These are phyloP conservation scores for Coemansia sp. DNA, from an alignment of 371 early-diverging fungal species.

Conservation along the genomic window DNA sequence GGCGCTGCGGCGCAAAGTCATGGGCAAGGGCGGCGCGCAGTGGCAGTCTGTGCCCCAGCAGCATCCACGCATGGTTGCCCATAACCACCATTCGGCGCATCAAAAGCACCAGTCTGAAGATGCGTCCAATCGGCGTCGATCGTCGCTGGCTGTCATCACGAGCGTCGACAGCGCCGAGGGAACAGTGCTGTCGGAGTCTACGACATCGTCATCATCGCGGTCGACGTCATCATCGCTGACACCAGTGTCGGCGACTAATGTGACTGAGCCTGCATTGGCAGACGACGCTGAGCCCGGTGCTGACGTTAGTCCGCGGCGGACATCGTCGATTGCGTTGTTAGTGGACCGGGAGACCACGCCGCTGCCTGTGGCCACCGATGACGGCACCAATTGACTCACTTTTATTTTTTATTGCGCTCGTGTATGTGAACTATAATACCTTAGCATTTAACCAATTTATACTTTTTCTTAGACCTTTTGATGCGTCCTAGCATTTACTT, in stretches of 20 bases:
- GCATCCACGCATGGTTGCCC: constrained; percentile 3
- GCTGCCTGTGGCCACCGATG: not conserved
- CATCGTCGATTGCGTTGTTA: constrained; percentile 27
- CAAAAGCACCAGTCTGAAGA: constrained; percentile 12
- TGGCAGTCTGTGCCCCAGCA: constrained; percentile 17
- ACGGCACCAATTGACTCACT: not conserved
- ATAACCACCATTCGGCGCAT: constrained; percentile 11
- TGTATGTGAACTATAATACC: constrained; percentile 2
- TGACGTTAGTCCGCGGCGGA: constrained; percentile 10
- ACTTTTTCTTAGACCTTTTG: not conserved
- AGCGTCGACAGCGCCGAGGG: constrained; percentile 7
- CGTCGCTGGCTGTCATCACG: constrained; percentile 29
- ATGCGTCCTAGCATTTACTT: no score
- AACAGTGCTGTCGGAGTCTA: constrained; percentile 7
- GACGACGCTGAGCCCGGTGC: not conserved
- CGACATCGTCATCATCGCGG: constrained; percentile 20
- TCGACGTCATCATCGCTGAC: constrained; percentile 6
- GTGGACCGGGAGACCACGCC: constrained; percentile 14
- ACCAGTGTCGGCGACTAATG: not conserved
- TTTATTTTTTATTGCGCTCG: not conserved
- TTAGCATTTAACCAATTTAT: not conserved
- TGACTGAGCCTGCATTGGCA: not conserved
- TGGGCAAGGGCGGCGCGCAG: constrained; percentile 26
- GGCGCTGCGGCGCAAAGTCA: constrained; percentile 51
- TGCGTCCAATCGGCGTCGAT: constrained; percentile 8